Evolutionary conservation across 805 yeast genomes (phyloP).

Genomic region (Candida dajiaensis): DNA sequence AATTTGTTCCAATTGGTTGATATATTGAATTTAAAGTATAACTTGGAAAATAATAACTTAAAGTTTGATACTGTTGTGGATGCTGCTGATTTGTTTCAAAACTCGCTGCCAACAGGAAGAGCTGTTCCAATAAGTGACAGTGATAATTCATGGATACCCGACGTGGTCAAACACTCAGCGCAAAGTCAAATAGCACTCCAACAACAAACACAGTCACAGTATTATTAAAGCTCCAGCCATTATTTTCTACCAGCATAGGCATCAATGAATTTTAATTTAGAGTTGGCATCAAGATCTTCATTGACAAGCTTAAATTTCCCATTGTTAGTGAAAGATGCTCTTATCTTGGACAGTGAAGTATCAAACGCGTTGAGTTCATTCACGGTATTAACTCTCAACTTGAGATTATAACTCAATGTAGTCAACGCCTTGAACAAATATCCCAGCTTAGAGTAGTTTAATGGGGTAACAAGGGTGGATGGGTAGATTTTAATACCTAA

Average conservation of each 20-base stretch:
- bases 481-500: constrained; percentile 26
- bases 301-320: constrained; percentile 49
- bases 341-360: constrained; percentile 21
- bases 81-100: constrained; percentile 11
- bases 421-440: constrained; percentile 19
- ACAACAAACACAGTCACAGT: background rate
- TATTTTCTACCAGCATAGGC: constrained; percentile 17
- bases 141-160: constrained; percentile 15
- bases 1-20: constrained; percentile 37
- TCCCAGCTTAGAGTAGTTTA: constrained; percentile 11
- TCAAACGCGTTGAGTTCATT: constrained; percentile 19
- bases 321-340: constrained; percentile 30
- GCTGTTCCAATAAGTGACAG: constrained; percentile 16
- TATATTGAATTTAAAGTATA: constrained; percentile 33
- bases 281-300: constrained; percentile 32
- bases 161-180: background rate
- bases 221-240: background rate
- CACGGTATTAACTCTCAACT: constrained; percentile 19
- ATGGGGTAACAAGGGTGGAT: constrained; percentile 28
- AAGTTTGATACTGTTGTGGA: constrained; percentile 16
- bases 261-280: constrained; percentile 39
- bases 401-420: constrained; percentile 18
- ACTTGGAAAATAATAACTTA: constrained; percentile 33
- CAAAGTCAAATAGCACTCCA: background rate
- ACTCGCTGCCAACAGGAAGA: constrained; percentile 21